Base-by-base conservation (phyloP, 805 yeast genomes). In the Myxozyma kluyveri region DNA sequence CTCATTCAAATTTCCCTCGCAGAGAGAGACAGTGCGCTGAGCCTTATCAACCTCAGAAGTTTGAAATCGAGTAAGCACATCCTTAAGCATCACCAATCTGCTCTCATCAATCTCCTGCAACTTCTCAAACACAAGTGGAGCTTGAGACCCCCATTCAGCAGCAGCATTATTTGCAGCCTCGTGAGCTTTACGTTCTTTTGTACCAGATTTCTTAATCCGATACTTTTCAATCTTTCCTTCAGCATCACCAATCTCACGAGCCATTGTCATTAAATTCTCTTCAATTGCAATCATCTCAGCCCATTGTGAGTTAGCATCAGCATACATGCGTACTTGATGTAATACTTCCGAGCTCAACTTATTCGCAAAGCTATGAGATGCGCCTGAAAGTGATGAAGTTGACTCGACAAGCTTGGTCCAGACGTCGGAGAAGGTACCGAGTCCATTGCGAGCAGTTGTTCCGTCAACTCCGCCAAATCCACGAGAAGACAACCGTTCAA, bases 41-140 rank as follows among this genome's bases (percentile, higher is more conserved):
- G 81, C 63, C 42, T 73, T 72, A 63, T 84, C 88, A 41, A 77
- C 75, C 50, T 76, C 71, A 38, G 81, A 77, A 14, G 88, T 79
- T 65, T 82, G 79, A 63, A 81, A 83, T 63, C 81, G 81, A 45
- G 83, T 72, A 50, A 90, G 74, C 49, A 83, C 76, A 48, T 82
- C 82, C 64, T 87, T 83, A 54, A 88, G 72, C 52, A 81, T 75
- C 54, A 69, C 74, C 67, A 80, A 75, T 70, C 87, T 81, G 67
- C 72, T 71, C 63, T 72, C 75, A 66, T 88, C 95, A 60, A 84
- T 81, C 56, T 74, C 75, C 64, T 88, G 93, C 65, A 88, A 84
- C 58, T 80, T 80, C 60, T 83, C 83, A 64, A 86, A 84, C 39
- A 85, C 80, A 49, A 77, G 80, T 2, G 95, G 91, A 1, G 93